These are phyloP conservation scores for Phytophthora agathidicida DNA, from an alignment of 352 stramenopile species.

Conservation along the genomic window DNA sequence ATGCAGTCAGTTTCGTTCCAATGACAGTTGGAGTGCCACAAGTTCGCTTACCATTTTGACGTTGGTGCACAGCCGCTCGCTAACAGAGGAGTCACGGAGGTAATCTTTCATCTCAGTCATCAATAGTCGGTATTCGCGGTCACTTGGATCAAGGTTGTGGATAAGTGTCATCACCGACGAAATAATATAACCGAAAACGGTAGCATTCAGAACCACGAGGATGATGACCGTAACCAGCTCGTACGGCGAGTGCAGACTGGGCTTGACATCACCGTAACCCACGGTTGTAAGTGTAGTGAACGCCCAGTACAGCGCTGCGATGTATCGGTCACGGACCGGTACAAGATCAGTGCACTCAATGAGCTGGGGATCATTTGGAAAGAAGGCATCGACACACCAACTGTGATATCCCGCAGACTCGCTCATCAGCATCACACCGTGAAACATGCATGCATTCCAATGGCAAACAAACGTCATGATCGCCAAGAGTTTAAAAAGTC, in stretches of 20 bases:
- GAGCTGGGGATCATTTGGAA: constrained; percentile 14
- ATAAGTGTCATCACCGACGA: constrained; percentile 85
- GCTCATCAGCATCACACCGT: constrained; percentile 72
- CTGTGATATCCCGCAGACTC: constrained; percentile 48
- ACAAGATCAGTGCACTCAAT: constrained; percentile 50
- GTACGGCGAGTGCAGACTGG: constrained; percentile 74
- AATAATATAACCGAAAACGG: constrained; percentile 84
- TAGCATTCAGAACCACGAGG: constrained; percentile 84
- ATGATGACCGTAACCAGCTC: constrained; percentile 75
- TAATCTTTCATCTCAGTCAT: constrained; percentile 92
- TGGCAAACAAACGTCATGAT: constrained; percentile 86
- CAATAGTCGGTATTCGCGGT: constrained; percentile 73
- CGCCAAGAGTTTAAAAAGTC: constrained; percentile 65
- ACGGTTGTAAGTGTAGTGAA: constrained; percentile 93
- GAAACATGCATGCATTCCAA: constrained; percentile 87
- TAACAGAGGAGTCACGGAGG: constrained; percentile 67
- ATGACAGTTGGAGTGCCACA: background rate
- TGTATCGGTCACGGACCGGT: constrained; percentile 62
- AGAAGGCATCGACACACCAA: constrained; percentile 69
- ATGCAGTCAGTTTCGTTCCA: constrained; percentile 1
- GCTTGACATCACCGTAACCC: constrained; percentile 83
- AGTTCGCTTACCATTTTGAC: constrained; percentile 58
- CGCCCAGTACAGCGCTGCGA: constrained; percentile 88
- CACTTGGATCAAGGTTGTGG: constrained; percentile 74
- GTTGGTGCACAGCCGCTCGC: constrained; percentile 57